Evolutionary conservation across 2,329 filamentous ascomycete genomes (phyloP), one percentile per base, ranked within the genome.

Genomic region (Xylaria arbuscula): DNA sequence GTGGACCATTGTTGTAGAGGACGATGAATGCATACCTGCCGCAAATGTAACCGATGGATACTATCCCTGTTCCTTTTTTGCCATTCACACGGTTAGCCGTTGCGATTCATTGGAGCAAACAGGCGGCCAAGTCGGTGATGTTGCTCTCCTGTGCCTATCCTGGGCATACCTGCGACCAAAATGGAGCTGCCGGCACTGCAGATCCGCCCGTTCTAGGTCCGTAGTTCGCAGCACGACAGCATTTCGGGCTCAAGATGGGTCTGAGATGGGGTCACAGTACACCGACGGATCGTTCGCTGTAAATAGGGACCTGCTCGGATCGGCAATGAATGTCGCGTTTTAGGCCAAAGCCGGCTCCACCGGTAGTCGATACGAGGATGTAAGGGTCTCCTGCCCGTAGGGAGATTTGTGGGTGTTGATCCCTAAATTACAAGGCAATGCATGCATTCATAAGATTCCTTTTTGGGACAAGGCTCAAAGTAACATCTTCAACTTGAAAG

Each of bases 1-100:
- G 64, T 69, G 60, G 69, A 69, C 62, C 62, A 61, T 50, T 45
- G 40, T 45, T 17, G 40, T 24, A 51, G 42, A 62, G 28, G 24
- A 42, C 56, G 66, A 65, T 72, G 64, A 71, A 70, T 68, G 62
- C 70, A 73, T 70, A 64, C 67, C 71, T 69, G 58, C 70, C 67
- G 57, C 71, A 72, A 74, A 70, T 72, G 69, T 58, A 68, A 68
- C 67, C 47, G 36, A 56, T 56, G 19, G 45, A 55, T 36, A 45
- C 50, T 55, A 71, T 70, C 74, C 74, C 67, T 75, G 73, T 57
- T 57, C 53, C 66, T 69, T 66, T 59, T 64, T 70, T 59, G 62
- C 68, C 51, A 62, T 50, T 48, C 68, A 72, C 70, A 68, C 65
- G 69, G 72, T 68, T 57, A 69, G 53, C 66, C 55, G 63, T 67